Evolutionary conservation across 73 alveolate genomes (phyloP).

Genomic region (Blepharisma stoltei): DNA sequence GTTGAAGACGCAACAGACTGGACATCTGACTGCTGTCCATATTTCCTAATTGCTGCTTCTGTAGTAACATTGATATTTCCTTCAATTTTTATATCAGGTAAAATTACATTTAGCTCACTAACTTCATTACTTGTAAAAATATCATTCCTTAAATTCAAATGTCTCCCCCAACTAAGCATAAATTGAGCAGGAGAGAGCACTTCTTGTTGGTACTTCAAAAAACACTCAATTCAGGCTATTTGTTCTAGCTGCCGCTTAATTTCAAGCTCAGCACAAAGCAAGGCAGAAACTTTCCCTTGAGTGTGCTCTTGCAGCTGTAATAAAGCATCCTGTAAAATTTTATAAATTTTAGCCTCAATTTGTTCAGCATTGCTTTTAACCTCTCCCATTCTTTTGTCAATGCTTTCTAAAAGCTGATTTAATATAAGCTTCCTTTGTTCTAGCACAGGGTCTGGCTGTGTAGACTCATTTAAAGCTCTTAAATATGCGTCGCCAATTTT

Average conservation of each 20-base stretch:
- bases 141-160: slow-evolving; percentile 39
- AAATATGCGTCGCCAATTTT: slow-evolving; percentile 55
- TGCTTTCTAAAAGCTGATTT: slow-evolving; percentile 32
- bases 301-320: slow-evolving; percentile 42
- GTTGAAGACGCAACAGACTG: slow-evolving; percentile 34
- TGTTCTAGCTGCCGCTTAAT: slow-evolving; percentile 45
- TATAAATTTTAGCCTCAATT: slow-evolving; percentile 40
- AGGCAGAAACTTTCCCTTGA: slow-evolving; percentile 37
- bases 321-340: slow-evolving; percentile 46
- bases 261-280: slow-evolving; percentile 43
- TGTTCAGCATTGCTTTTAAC: slow-evolving; percentile 35
- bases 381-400: slow-evolving; percentile 44
- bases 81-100: slow-evolving; percentile 47
- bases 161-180: slow-evolving; percentile 50
- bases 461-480: slow-evolving; percentile 40
- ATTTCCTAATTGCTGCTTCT: slow-evolving; percentile 30
- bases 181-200: slow-evolving; percentile 49
- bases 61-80: slow-evolving; percentile 37
- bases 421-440: slow-evolving; percentile 41
- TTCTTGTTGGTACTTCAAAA: slow-evolving; percentile 46
- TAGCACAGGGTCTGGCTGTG: slow-evolving; percentile 44
- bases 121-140: slow-evolving; percentile 34
- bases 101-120: slow-evolving; percentile 35
- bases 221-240: slow-evolving; percentile 51
- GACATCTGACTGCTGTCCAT: background rate